These are phyloP conservation scores for Hygrophorus russula DNA, from an alignment of 768 basidiomycete species.

Conservation along the genomic window DNA sequence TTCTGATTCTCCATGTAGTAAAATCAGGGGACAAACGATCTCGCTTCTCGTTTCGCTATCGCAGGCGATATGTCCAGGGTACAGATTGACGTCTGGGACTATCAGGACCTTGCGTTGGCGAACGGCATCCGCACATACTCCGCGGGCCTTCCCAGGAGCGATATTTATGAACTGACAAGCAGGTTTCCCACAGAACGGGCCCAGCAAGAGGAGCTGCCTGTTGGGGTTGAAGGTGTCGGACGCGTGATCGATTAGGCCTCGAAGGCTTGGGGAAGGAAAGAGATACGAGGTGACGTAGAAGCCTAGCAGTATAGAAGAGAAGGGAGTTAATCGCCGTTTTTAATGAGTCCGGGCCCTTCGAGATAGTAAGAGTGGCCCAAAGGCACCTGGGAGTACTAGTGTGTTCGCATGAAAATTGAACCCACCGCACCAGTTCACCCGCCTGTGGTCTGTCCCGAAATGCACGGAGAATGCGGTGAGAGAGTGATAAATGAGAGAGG, in stretches of 20 bases:
- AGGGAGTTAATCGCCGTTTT: no score
- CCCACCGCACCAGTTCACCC: slow-evolving; percentile 94
- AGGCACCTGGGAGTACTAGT: slow-evolving; percentile 1
- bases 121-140: slow-evolving; percentile 82
- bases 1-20: slow-evolving; percentile 20
- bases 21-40: slow-evolving; percentile 71
- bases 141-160: slow-evolving; percentile 40
- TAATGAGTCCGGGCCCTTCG: neutral
- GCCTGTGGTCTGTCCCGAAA: slow-evolving; percentile 52
- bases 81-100: slow-evolving; percentile 68
- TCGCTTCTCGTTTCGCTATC: slow-evolving; percentile 88
- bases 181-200: slow-evolving; percentile 85
- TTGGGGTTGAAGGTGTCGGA: slow-evolving; percentile 8
- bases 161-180: slow-evolving; percentile 79
- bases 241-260: slow-evolving; percentile 4
- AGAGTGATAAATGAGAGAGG: slow-evolving; percentile 71
- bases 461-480: slow-evolving; percentile 53
- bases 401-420: slow-evolving; percentile 5
- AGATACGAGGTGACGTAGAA: slow-evolving; percentile 70
- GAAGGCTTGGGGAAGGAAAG: slow-evolving; percentile 39
- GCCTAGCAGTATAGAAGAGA: slow-evolving; percentile 32
- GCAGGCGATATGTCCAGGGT: slow-evolving; percentile 92
- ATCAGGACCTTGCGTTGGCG: slow-evolving; percentile 42
- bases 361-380: no score
- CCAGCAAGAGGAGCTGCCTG: slow-evolving; percentile 51